Evolutionary conservation across 352 stramenopile species (phyloP).

Genomic region (Phytophthora pinifolia): DNA sequence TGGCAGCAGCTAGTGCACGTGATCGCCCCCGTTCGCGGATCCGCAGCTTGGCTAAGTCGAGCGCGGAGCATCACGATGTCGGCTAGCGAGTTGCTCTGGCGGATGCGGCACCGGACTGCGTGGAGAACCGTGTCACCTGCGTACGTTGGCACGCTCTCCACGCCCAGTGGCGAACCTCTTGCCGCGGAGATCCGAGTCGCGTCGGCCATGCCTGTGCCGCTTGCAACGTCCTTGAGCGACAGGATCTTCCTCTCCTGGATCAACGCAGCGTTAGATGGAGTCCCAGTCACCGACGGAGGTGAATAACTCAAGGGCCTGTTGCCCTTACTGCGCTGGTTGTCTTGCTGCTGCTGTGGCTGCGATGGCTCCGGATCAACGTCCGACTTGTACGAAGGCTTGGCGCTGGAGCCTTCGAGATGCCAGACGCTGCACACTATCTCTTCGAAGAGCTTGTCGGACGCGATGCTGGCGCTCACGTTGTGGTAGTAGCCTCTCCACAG

Average conservation of each 20-base stretch:
- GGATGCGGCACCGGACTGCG: slow-evolving; percentile 45
- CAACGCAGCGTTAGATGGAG: too few species aligned
- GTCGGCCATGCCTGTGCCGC: slow-evolving; percentile 27
- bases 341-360: slow-evolving; percentile 18
- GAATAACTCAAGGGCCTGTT: slow-evolving; percentile 6
- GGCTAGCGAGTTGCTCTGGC: slow-evolving; percentile 39
- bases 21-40: slow-evolving; percentile 54
- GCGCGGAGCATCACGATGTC: slow-evolving; percentile 55
- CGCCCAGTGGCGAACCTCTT: neutral
- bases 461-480: slow-evolving; percentile 88
- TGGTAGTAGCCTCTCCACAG: slow-evolving; percentile 89
- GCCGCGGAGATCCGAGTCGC: slow-evolving; percentile 2
- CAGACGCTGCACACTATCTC: slow-evolving; percentile 90
- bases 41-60: slow-evolving; percentile 46
- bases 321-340: slow-evolving; percentile 13
- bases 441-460: slow-evolving; percentile 91
- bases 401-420: slow-evolving; percentile 36
- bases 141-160: slow-evolving; percentile 4
- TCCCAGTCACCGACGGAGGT: neutral
- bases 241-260: slow-evolving; percentile 45
- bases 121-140: slow-evolving; percentile 46
- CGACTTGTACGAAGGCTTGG: slow-evolving; percentile 7
- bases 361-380: slow-evolving; percentile 1
- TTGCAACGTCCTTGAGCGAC: slow-evolving; percentile 62
- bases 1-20: slow-evolving; percentile 45